phyloP scores from a whole-genome alignment of 441 rosid species.

The Melastoma candidum region DNA sequence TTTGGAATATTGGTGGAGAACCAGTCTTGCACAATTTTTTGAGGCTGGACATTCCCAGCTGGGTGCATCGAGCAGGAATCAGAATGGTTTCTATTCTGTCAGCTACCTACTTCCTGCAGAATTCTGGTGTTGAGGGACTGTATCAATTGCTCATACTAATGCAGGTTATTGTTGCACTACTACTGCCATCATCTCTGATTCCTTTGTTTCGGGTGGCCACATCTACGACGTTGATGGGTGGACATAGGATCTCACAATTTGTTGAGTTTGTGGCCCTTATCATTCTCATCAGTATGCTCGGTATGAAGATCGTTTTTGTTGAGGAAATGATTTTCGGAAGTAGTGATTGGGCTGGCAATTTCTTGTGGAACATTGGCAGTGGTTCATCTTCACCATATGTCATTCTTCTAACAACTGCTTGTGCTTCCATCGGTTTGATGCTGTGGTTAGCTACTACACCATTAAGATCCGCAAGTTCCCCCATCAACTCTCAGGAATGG shows the following conservation, averaged over 20 bases:
- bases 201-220: slow-evolving; percentile 89
- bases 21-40: slow-evolving; percentile 65
- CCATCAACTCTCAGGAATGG: slow-evolving; percentile 42
- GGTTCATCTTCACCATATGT: slow-evolving; percentile 44
- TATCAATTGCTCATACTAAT: slow-evolving; percentile 78
- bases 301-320: slow-evolving; percentile 68
- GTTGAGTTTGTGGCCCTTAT: slow-evolving; percentile 59
- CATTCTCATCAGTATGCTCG: slow-evolving; percentile 64
- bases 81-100: slow-evolving; percentile 78
- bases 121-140: slow-evolving; percentile 85
- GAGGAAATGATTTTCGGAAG: slow-evolving; percentile 83
- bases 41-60: slow-evolving; percentile 66
- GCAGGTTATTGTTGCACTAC: slow-evolving; percentile 76
- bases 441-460: slow-evolving; percentile 92
- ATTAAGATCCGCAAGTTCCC: slow-evolving; percentile 60
- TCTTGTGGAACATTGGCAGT: slow-evolving; percentile 65
- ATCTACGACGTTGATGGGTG: slow-evolving; percentile 85
- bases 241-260: slow-evolving; percentile 60
- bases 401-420: slow-evolving; percentile 55
- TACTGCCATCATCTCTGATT: slow-evolving; percentile 86
- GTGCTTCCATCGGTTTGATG: slow-evolving; percentile 68
- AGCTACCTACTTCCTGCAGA: slow-evolving; percentile 79
- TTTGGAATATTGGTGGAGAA: slow-evolving; percentile 81
- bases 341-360: slow-evolving; percentile 85
- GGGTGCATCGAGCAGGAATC: slow-evolving; percentile 84